phyloP scores from a whole-genome alignment of 225 moss, liverwort and hornwort species.

The Rhytidiadelphus loreus region DNA sequence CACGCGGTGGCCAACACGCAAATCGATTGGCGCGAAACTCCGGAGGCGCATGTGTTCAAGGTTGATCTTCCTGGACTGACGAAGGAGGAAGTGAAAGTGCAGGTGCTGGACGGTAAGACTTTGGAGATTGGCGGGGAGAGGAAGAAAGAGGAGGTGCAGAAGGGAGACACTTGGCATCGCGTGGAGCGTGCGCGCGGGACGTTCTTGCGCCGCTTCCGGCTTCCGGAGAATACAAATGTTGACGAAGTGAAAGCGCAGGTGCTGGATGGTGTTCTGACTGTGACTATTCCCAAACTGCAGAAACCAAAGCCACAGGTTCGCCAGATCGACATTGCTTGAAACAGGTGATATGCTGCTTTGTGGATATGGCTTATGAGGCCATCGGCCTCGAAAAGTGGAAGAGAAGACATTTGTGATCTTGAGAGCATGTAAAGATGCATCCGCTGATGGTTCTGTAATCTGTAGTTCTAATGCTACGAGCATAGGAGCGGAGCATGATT shows the following conservation, averaged over 20 bases:
- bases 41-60: conserved; percentile 30
- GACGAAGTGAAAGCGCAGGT: conserved; percentile 39
- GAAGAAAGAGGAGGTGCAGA: conserved; percentile 33
- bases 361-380: background rate
- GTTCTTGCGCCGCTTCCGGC: conserved; percentile 35
- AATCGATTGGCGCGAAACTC: conserved; percentile 42
- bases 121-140: conserved; percentile 39
- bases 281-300: conserved; percentile 44
- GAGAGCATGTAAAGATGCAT: background rate
- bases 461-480: background rate
- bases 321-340: conserved; percentile 11
- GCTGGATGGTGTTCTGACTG: conserved; percentile 37
- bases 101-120: conserved; percentile 27
- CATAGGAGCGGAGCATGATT: background rate
- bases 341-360: background rate
- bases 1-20: conserved; percentile 29
- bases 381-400: background rate
- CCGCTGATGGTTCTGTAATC: background rate
- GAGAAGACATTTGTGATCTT: background rate
- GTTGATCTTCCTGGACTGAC: conserved; percentile 46
- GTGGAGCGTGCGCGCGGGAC: conserved; percentile 35
- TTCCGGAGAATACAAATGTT: conserved; percentile 18
- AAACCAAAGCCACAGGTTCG: conserved; percentile 26
- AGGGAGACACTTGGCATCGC: conserved; percentile 37
- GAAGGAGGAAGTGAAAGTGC: conserved; percentile 42